Evolutionary conservation across 2,329 filamentous ascomycete species (phyloP).

Genomic region (Aspergillus aculeatinus): DNA sequence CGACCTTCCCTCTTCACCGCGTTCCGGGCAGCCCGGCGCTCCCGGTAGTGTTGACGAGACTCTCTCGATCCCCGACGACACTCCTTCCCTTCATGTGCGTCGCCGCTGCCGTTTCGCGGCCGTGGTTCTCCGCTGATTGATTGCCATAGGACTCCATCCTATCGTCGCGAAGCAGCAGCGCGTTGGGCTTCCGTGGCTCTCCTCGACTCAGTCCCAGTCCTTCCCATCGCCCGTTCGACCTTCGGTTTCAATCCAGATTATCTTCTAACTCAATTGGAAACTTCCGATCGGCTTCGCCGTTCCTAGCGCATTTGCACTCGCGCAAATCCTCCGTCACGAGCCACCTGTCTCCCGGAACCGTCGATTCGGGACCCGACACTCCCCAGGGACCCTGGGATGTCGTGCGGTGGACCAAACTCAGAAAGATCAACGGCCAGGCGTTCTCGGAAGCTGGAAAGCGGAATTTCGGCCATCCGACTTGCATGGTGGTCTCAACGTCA

Average conservation of each 20-base stretch:
- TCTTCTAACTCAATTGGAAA: constrained; percentile 61
- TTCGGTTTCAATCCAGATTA: constrained; percentile 87
- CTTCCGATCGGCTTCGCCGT: constrained; percentile 73
- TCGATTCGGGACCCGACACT: constrained; percentile 65
- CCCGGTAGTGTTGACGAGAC: constrained; percentile 61
- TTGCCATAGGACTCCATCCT: constrained; percentile 51
- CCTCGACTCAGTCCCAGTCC: constrained; percentile 72
- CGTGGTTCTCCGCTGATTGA: constrained; percentile 48
- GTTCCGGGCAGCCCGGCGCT: constrained; percentile 18
- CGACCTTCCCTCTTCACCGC: constrained; percentile 27
- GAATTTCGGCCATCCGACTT: constrained; percentile 89
- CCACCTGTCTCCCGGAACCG: constrained; percentile 59
- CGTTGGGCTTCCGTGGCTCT: constrained; percentile 67
- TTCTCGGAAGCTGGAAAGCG: constrained; percentile 91
- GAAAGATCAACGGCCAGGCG: constrained; percentile 81
- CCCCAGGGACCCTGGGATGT: constrained; percentile 91
- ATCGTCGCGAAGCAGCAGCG: constrained; percentile 70
- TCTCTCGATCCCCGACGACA: constrained; percentile 75
- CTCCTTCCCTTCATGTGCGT: constrained; percentile 75
- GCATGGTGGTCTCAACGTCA: constrained; percentile 79
- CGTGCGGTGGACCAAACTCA: constrained; percentile 90
- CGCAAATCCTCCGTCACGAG: constrained; percentile 77
- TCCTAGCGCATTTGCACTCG: constrained; percentile 73
- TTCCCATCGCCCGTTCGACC: constrained; percentile 89
- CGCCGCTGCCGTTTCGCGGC: constrained; percentile 50